Evolutionary conservation across 2,329 filamentous ascomycete genomes (phyloP), one percentile per base, ranked within the genome.

Genomic region (Botrytis squamosa): DNA sequence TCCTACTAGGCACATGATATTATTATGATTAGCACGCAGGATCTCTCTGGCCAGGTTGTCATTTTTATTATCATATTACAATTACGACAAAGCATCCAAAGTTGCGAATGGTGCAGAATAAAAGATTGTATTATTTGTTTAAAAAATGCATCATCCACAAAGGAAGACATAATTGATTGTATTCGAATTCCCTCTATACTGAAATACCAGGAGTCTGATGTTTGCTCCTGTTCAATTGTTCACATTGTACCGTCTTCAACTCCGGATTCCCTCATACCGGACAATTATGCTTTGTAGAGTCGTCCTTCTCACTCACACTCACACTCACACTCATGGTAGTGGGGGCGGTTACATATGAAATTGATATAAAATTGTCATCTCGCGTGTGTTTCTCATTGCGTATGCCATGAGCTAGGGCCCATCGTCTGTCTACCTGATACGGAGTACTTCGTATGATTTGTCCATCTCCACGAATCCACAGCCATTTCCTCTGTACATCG

Each of bases 41-140:
- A 10, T 63, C 14, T 63, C 33, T 68, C 25, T 68, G 46, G 46
- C 65, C 46, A 68, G 65, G 25, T 33, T 68, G 65, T 57, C 65
- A 33, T 68, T 38, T 65, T 20, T 14, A 20, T 42, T 2, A 64
- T 44, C 10, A n/a, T 22, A 20, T 10, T 29, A 33, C n/a, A 25
- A n/a, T 9, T 44, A 29, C n/a, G 62, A 64, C 16, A 64, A 64
- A 64, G 62, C 14, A 44, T 42, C 40, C 42, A 33, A 14, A 7
- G 33, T 22, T 64, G 40, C 20, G n/a, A 64, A 44, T 64, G 40
- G 40, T 25, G 40, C n/a, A 64, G 40, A 64, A 64, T 64, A 46
- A 25, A 33, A 14, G 22, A 14, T 33, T 14, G 46, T 8, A 16
- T 36, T 18, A n/a, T 2, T 25, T 46, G 4, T 49, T 22, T 4